Evolutionary conservation across 495 filamentous ascomycete species (phyloP).

Genomic region (Penicillium salamii): DNA sequence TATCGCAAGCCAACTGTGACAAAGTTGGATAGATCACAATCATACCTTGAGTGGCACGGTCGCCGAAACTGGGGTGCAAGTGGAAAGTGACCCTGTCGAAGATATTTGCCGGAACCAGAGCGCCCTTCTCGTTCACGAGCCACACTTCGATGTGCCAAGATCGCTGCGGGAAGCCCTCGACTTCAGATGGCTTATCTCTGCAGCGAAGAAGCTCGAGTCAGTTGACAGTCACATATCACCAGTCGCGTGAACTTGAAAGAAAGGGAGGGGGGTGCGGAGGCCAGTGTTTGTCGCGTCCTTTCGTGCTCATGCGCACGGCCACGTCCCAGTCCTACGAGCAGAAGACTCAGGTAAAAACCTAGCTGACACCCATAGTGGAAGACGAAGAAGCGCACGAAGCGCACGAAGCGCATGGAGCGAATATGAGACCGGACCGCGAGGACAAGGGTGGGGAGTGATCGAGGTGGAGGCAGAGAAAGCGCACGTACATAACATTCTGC

Average conservation of each 20-base stretch:
- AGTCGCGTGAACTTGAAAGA: slow-evolving; percentile 4
- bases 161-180: slow-evolving; percentile 90
- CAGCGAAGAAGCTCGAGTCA: slow-evolving; percentile 14
- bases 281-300: background rate
- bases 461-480: slow-evolving; percentile 6
- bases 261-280: slow-evolving; percentile 1
- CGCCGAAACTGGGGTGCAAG: slow-evolving; percentile 88
- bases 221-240: background rate
- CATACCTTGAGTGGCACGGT: slow-evolving; percentile 75
- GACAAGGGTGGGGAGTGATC: slow-evolving; percentile 1
- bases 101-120: slow-evolving; percentile 70
- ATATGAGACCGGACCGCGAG: background rate
- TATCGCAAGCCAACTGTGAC: background rate
- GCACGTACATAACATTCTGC: slow-evolving; percentile 79
- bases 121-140: slow-evolving; percentile 57
- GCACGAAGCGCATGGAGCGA: background rate
- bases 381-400: too few relatives aligned
- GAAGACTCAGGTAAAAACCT: too few relatives aligned
- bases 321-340: background rate
- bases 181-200: slow-evolving; percentile 63
- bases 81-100: slow-evolving; percentile 92
- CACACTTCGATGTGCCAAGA: slow-evolving; percentile 61
- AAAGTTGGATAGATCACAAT: background rate
- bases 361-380: too few relatives aligned
- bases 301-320: background rate